Percentiles rank a stretch among this genome's conserved stretches.
These are phyloP conservation scores for Gracilaria domingensis DNA, from an alignment of 23 red algal species.

Conservation along the genomic window DNA sequence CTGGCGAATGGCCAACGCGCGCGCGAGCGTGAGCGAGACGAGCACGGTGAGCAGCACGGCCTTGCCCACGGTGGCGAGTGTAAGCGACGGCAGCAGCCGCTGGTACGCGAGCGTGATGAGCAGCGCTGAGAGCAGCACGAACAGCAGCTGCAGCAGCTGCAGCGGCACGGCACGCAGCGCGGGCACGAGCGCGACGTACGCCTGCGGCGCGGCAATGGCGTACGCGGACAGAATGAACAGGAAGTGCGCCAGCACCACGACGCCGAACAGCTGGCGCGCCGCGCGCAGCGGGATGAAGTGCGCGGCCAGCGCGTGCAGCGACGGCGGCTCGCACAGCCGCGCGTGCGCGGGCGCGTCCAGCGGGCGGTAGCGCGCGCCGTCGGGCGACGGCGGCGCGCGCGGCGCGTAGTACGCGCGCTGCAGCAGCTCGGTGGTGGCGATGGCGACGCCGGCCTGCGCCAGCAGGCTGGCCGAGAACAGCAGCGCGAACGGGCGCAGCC, in stretches of 20 bases:
- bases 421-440: slow-evolving; percentile 80
- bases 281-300: slow-evolving; percentile 13
- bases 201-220: slow-evolving; percentile 86
- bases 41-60: slow-evolving; percentile 64
- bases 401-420: slow-evolving; percentile 69
- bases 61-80: slow-evolving; percentile 72
- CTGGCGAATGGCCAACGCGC: slow-evolving; percentile 53
- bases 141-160: slow-evolving; percentile 13
- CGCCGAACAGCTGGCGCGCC: slow-evolving; percentile 57
- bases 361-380: neutral
- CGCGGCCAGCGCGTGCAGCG: slow-evolving; percentile 46
- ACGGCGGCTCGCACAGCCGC: slow-evolving; percentile 1
- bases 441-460: slow-evolving; percentile 66
- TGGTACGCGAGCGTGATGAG: slow-evolving; percentile 22
- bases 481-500: slow-evolving; percentile 74
- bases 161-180: slow-evolving; percentile 5
- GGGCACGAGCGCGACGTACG: slow-evolving; percentile 69
- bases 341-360: neutral
- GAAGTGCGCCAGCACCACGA: slow-evolving; percentile 76
- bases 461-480: slow-evolving; percentile 70
- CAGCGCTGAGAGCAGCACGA: slow-evolving; percentile 30
- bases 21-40: slow-evolving; percentile 47
- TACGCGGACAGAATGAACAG: slow-evolving; percentile 81
- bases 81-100: slow-evolving; percentile 57
- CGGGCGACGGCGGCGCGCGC: neutral